A percentile compares a stretch with the other conserved stretches of the same genome.
Evolutionary conservation across 768 basidiomycete genomes (phyloP).

Genomic region (Mycena venus): DNA sequence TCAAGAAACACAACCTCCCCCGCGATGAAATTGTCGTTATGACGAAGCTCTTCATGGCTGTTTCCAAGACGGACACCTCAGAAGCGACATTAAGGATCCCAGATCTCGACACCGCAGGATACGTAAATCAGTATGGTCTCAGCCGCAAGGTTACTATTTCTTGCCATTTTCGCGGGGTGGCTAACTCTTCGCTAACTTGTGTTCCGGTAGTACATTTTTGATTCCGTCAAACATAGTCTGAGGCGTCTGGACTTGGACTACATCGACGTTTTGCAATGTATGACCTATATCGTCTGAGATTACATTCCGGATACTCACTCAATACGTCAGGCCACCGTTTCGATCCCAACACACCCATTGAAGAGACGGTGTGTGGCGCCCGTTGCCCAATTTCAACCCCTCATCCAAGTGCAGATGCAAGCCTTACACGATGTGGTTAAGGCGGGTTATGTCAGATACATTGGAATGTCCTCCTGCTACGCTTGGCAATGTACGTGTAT

Average conservation of each 20-base stretch:
- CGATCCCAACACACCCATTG: no score
- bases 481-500: constrained; percentile 3
- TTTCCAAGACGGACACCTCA: neutral
- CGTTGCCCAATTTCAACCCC: neutral
- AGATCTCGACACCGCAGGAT: neutral
- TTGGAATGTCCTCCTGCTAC: constrained; percentile 15
- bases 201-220: no score
- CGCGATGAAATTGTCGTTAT: neutral
- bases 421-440: no score
- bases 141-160: neutral
- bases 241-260: no score
- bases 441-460: constrained; percentile 9
- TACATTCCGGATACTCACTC: neutral
- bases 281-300: neutral
- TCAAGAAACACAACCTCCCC: neutral
- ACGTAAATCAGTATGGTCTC: no score
- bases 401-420: no score
- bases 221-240: neutral
- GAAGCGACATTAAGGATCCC: neutral
- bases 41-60: neutral
- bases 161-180: neutral
- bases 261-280: neutral
- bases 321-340: constrained; percentile 16
- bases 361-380: neutral
- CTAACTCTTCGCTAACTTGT: no score